A percentile compares a stretch with the other conserved stretches of the same genome.
These are phyloP conservation scores for Sclerotiophoma versabilis DNA, from an alignment of 2,329 filamentous ascomycete genomes.

Conservation along the genomic window DNA sequence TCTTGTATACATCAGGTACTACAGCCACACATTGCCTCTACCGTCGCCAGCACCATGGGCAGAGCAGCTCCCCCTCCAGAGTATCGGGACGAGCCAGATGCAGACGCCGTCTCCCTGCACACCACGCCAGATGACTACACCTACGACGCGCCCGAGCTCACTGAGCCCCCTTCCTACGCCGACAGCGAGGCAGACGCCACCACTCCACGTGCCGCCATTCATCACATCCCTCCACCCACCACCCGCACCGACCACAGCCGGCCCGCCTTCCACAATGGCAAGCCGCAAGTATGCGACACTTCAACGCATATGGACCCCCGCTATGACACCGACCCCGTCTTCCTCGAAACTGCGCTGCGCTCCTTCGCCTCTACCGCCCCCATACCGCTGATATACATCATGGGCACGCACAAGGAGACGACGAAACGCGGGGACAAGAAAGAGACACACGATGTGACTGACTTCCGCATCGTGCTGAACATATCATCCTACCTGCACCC, in stretches of 20 bases:
- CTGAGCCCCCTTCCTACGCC: constrained; percentile 45
- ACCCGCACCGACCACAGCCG: constrained; percentile 39
- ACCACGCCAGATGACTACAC: constrained; percentile 49
- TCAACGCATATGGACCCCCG: constrained; percentile 38
- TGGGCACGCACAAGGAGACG: constrained; percentile 48
- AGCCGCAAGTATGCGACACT: constrained; percentile 37
- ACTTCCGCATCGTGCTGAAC: constrained; percentile 49
- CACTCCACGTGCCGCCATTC: constrained; percentile 23
- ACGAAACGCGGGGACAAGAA: constrained; percentile 45
- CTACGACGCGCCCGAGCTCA: constrained; percentile 46
- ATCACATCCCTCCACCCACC: constrained; percentile 38
- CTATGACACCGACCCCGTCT: constrained; percentile 43
- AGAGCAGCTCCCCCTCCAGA: constrained; percentile 27
- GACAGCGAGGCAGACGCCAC: constrained; percentile 40
- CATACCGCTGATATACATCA: constrained; percentile 47
- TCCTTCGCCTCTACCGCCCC: constrained; percentile 38
- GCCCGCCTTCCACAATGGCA: constrained; percentile 33
- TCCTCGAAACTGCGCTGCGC: constrained; percentile 40
- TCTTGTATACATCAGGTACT: background rate
- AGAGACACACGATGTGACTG: constrained; percentile 43
- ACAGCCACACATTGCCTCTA: background rate
- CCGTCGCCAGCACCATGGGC: constrained; percentile 38
- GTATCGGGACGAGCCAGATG: constrained; percentile 47
- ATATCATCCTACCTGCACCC: constrained; percentile 39
- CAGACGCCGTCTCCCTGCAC: constrained; percentile 49